Evolutionary conservation across 1,284 basidiomycete species (phyloP).

Genomic region (Volvariella surrecta): DNA sequence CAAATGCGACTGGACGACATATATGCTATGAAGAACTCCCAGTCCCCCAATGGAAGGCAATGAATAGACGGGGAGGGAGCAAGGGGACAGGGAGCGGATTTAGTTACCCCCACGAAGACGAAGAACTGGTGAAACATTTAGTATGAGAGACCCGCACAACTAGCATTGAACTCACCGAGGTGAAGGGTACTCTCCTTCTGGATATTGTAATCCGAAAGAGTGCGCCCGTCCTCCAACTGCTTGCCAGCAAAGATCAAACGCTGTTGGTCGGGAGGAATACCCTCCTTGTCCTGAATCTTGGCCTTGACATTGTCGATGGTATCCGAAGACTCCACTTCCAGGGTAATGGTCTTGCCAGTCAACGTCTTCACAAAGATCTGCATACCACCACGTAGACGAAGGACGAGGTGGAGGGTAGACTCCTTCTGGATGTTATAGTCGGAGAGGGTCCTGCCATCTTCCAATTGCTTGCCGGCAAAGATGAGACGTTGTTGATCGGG

Average conservation of each 20-base stretch:
- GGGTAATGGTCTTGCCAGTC: constrained; percentile 91
- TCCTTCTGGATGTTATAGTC: constrained; percentile 10
- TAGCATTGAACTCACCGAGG: constrained; percentile 74
- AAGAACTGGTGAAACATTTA: constrained; percentile 59
- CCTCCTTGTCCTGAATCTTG: constrained; percentile 71
- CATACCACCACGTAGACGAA: constrained; percentile 89
- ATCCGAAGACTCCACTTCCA: no score
- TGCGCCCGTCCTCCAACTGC: constrained; percentile 78
- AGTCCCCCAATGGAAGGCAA: no score
- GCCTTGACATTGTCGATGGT: no score
- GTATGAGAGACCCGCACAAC: background rate
- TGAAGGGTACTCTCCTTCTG: constrained; percentile 80
- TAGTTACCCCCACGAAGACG: constrained; percentile 56
- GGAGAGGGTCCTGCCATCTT: constrained; percentile 8
- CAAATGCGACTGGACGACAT: no score
- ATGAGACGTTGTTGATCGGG: no score
- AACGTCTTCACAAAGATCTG: constrained; percentile 87
- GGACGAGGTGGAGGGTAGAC: constrained; percentile 20
- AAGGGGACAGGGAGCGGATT: no score
- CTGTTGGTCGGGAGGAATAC: constrained; percentile 48
- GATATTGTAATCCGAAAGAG: constrained; percentile 79
- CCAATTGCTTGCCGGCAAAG: constrained; percentile 8
- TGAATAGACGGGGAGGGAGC: no score
- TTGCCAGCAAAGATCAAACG: constrained; percentile 86
- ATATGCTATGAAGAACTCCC: no score